phyloP scores from a whole-genome alignment of 306 rosid genomes.

The Astragalus membranaceus region DNA sequence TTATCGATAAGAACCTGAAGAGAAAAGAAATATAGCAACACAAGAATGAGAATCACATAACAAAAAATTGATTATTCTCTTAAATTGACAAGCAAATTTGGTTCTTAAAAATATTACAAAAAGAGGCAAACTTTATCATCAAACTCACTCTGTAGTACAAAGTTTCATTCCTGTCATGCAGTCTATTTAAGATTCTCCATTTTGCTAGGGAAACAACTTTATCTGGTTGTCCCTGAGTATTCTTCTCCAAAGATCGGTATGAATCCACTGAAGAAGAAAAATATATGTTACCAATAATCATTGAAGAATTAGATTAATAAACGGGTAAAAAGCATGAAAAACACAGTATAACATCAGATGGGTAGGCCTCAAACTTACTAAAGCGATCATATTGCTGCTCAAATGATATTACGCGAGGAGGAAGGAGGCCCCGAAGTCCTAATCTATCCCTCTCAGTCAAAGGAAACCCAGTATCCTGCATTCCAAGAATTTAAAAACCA shows the following conservation, averaged over 20 bases:
- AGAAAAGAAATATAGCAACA: constrained; percentile 5
- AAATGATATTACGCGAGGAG: constrained; percentile 94
- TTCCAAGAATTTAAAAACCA: not conserved
- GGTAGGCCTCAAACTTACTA: constrained; percentile 47
- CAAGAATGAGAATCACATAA: constrained; percentile 16
- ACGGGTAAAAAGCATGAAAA: not conserved
- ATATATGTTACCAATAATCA: too few relatives aligned
- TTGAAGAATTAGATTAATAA: too few relatives aligned
- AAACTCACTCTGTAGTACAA: constrained; percentile 85
- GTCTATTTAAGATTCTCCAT: constrained; percentile 96
- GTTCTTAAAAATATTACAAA: not conserved
- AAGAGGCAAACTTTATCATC: not conserved
- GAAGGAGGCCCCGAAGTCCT: constrained; percentile 97
- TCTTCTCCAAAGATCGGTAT: constrained; percentile 86
- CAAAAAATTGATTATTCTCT: constrained; percentile 2
- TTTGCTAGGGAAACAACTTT: constrained; percentile 71
- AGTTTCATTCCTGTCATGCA: constrained; percentile 97
- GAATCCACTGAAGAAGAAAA: constrained; percentile 93
- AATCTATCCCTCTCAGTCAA: constrained; percentile 89
- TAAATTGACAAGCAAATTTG: not conserved
- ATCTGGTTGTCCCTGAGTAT: constrained; percentile 70
- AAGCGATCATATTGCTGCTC: constrained; percentile 95
- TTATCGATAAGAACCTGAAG: constrained; percentile 89
- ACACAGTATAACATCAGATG: constrained; percentile 4
- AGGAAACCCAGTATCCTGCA: constrained; percentile 97